Evolutionary conservation across 2,329 filamentous ascomycete genomes (phyloP).

Genomic region (Periconia sp.): DNA sequence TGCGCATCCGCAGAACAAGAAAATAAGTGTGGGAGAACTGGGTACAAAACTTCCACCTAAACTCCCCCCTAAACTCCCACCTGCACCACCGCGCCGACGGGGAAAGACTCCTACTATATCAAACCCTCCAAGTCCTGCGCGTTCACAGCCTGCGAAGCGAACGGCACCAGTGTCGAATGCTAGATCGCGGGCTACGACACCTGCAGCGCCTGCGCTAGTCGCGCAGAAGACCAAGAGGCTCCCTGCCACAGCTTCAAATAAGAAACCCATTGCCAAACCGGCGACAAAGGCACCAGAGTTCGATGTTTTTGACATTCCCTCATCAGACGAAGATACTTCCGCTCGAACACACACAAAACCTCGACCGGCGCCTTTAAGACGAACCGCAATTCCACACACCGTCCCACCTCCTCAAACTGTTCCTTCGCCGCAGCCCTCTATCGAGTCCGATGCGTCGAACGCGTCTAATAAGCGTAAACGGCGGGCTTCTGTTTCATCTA

Average conservation of each 20-base stretch:
- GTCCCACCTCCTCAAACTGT: background rate
- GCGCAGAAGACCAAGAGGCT: slow-evolving; percentile 11
- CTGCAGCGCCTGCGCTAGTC: background rate
- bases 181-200: slow-evolving; percentile 20
- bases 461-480: slow-evolving; percentile 40
- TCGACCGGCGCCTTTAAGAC: slow-evolving; percentile 16
- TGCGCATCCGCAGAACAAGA: slow-evolving; percentile 1
- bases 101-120: slow-evolving; percentile 2
- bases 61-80: background rate
- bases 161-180: slow-evolving; percentile 17
- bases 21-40: background rate
- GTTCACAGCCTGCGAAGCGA: slow-evolving; percentile 4
- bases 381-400: slow-evolving; percentile 11
- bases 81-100: background rate
- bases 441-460: slow-evolving; percentile 37
- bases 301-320: slow-evolving; percentile 33
- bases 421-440: slow-evolving; percentile 13
- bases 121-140: background rate
- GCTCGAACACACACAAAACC: slow-evolving; percentile 20
- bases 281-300: slow-evolving; percentile 9
- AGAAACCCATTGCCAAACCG: slow-evolving; percentile 11
- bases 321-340: slow-evolving; percentile 31
- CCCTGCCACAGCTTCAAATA: slow-evolving; percentile 1
- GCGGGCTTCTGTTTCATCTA: slow-evolving; percentile 24
- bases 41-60: background rate